phyloP scores from a whole-genome alignment of 2,329 filamentous ascomycete genomes.

The Botrytis hyacinthi region DNA sequence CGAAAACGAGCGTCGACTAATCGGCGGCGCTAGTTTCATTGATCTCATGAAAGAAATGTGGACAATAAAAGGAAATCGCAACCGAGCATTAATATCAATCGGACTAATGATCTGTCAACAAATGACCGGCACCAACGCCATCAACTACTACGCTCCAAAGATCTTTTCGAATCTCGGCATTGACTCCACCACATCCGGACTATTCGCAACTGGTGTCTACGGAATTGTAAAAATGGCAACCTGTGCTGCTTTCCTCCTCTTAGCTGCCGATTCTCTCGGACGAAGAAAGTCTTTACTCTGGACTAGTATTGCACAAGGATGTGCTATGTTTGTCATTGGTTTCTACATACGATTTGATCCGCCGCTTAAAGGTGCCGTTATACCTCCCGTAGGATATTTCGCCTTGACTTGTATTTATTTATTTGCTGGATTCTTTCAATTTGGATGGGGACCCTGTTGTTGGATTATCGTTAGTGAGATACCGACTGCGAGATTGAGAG shows the following conservation, averaged over 20 bases:
- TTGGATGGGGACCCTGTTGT: constrained; percentile 67
- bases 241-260: constrained; percentile 62
- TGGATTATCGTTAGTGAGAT: constrained; percentile 71
- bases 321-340: constrained; percentile 69
- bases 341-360: constrained; percentile 64
- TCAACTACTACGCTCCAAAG: constrained; percentile 57
- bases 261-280: constrained; percentile 68
- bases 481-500: constrained; percentile 62
- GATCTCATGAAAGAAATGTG: constrained; percentile 62
- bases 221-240: constrained; percentile 68
- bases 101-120: constrained; percentile 56
- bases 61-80: constrained; percentile 56
- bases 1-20: constrained; percentile 48
- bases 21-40: constrained; percentile 49
- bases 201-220: constrained; percentile 73
- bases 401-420: constrained; percentile 71
- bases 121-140: constrained; percentile 60
- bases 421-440: constrained; percentile 68
- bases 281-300: constrained; percentile 55
- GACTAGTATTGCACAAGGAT: constrained; percentile 61
- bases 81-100: constrained; percentile 63
- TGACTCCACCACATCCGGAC: constrained; percentile 51
- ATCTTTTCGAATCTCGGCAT: constrained; percentile 68
- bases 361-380: constrained; percentile 51
- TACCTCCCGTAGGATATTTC: constrained; percentile 66